Evolutionary conservation across 768 basidiomycete species (phyloP).

Genomic region (Mycena alexandri): DNA sequence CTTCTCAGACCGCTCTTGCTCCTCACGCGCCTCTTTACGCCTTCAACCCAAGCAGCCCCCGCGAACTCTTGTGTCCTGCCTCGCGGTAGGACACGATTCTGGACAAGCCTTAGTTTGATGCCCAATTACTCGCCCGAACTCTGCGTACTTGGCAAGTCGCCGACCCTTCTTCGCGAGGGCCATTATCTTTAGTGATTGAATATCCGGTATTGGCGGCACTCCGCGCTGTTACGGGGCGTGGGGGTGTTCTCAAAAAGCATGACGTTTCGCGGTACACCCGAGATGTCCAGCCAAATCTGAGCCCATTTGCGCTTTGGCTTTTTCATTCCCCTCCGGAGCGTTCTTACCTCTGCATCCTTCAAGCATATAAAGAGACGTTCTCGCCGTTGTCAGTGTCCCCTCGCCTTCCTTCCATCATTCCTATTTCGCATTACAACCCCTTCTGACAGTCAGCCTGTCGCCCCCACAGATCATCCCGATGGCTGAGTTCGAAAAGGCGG

Average conservation of each 20-base stretch:
- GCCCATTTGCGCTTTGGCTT: slow-evolving; percentile 35
- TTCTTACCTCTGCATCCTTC: slow-evolving; percentile 14
- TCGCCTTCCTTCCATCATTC: not conserved
- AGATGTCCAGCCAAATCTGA: slow-evolving; percentile 34
- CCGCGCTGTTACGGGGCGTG: slow-evolving; percentile 33
- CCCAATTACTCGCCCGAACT: slow-evolving; percentile 12
- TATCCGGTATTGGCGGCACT: slow-evolving; percentile 30
- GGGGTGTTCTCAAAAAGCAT: slow-evolving; percentile 35
- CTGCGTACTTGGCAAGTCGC: slow-evolving; percentile 26
- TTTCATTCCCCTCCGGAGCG: slow-evolving; percentile 20
- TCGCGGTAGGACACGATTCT: slow-evolving; percentile 19
- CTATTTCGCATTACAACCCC: slow-evolving; percentile 17
- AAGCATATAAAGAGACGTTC: slow-evolving; percentile 26
- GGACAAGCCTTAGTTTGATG: slow-evolving; percentile 16
- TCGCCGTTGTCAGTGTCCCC: slow-evolving; percentile 6
- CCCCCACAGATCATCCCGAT: slow-evolving; percentile 33
- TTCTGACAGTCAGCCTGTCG: slow-evolving; percentile 35
- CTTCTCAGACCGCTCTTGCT: slow-evolving; percentile 2
- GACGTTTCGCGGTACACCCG: slow-evolving; percentile 28
- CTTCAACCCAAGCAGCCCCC: slow-evolving; percentile 10
- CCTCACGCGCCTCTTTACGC: slow-evolving; percentile 29
- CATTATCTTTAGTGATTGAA: slow-evolving; percentile 20
- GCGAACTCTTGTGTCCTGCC: not conserved
- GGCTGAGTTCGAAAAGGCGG: slow-evolving; percentile 28
- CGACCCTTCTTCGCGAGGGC: slow-evolving; percentile 28